phyloP scores from a whole-genome alignment of 805 yeast species.

The Wickerhamiella musiphila region DNA sequence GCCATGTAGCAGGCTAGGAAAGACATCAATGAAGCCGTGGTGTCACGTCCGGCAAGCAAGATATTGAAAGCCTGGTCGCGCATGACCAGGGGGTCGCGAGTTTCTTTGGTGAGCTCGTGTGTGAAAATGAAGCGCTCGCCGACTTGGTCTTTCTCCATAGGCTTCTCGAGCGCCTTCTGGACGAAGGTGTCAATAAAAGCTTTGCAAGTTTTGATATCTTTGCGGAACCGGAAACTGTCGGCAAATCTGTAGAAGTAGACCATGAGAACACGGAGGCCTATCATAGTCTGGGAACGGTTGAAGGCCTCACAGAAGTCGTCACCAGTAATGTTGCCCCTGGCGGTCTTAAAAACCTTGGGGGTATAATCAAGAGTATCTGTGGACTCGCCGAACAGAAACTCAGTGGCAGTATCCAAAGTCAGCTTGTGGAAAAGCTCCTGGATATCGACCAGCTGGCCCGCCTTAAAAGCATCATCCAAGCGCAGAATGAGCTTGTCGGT shows the following conservation, averaged over 20 bases:
- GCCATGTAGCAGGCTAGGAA: constrained; percentile 26
- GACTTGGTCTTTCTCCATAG: constrained; percentile 6
- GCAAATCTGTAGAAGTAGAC: constrained; percentile 10
- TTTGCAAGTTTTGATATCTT: constrained; percentile 19
- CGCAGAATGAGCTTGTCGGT: constrained; percentile 2
- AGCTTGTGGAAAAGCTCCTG: constrained; percentile 12
- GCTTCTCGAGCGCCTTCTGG: constrained; percentile 20
- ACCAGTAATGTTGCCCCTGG: constrained; percentile 12
- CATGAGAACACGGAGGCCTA: neutral
- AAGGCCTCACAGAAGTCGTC: constrained; percentile 14
- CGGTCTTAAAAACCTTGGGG: constrained; percentile 3
- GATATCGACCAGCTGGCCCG: constrained; percentile 7
- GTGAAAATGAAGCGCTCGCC: constrained; percentile 23
- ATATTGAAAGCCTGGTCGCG: constrained; percentile 30
- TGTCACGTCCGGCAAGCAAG: constrained; percentile 31
- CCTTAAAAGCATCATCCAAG: neutral
- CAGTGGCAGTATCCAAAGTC: constrained; percentile 19
- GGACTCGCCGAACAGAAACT: constrained; percentile 16
- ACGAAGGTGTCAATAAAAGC: constrained; percentile 26
- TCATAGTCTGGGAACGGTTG: constrained; percentile 2
- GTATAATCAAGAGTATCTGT: constrained; percentile 8
- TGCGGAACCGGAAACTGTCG: constrained; percentile 19
- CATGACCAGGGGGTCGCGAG: constrained; percentile 26
- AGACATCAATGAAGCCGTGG: constrained; percentile 30
- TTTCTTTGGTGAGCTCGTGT: constrained; percentile 28